These are phyloP conservation scores for Zoysia pacifica DNA, from an alignment of 176 grass and related monocot genomes.

Conservation along the genomic window DNA sequence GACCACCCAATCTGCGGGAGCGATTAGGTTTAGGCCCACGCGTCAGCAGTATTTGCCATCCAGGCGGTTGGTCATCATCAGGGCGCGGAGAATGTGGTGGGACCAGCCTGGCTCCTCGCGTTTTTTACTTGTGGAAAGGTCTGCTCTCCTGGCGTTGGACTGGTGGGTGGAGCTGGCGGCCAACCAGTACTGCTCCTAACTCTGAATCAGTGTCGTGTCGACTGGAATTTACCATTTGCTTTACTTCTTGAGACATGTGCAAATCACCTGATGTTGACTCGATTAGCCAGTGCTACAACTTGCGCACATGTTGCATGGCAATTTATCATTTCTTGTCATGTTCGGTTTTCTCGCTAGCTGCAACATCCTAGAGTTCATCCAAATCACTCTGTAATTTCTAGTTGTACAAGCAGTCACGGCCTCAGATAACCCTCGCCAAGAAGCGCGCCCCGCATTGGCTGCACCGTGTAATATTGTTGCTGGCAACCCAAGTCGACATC, in stretches of 20 bases:
- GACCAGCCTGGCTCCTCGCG: neutral
- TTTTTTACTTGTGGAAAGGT: neutral
- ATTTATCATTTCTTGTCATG: neutral
- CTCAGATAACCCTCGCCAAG: neutral
- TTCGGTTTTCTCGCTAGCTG: no score
- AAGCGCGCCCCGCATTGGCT: neutral
- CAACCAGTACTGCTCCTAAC: neutral
- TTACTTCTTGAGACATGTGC: neutral
- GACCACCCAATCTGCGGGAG: neutral
- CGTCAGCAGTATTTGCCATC: neutral
- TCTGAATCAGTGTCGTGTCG: neutral
- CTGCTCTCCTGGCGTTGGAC: neutral
- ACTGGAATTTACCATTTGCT: neutral
- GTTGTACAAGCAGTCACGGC: neutral
- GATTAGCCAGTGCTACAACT: neutral
- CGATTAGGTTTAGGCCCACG: neutral
- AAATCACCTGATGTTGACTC: neutral
- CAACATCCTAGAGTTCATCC: neutral
- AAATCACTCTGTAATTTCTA: no score
- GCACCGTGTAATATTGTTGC: no score
- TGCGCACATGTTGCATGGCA: neutral
- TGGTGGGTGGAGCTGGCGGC: slow-evolving; percentile 21
- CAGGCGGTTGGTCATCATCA: neutral
- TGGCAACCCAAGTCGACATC: neutral
- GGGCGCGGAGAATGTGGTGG: slow-evolving; percentile 40